Evolutionary conservation across 768 basidiomycete species (phyloP).

Genomic region (Suillus decipiens): DNA sequence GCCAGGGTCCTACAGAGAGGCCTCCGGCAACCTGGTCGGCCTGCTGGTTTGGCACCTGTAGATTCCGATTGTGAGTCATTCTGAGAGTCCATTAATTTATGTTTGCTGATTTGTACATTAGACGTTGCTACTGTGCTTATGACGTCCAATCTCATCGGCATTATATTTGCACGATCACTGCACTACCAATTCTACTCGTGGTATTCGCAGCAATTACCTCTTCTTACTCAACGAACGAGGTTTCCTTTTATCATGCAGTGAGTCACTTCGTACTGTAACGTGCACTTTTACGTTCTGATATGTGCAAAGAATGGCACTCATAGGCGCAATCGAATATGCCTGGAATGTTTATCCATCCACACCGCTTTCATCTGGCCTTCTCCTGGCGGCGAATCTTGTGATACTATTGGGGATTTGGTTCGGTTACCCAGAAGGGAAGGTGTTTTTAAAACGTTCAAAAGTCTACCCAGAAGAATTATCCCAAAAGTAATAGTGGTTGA

Average conservation of each 20-base stretch:
- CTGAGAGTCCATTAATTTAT: constrained; percentile 5
- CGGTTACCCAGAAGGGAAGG: constrained; percentile 45
- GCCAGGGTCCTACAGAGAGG: constrained; percentile 55
- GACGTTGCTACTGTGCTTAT: constrained; percentile 82
- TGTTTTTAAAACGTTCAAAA: constrained; percentile 7
- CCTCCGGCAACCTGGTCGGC: constrained; percentile 47
- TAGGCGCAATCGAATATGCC: constrained; percentile 72
- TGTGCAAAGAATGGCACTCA: constrained; percentile 55
- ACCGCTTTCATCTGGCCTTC: constrained; percentile 54
- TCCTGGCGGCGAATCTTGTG: constrained; percentile 52
- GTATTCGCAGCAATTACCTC: constrained; percentile 91
- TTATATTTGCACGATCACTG: constrained; percentile 88
- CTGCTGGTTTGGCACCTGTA: constrained; percentile 48
- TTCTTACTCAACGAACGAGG: constrained; percentile 73
- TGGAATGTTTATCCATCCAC: constrained; percentile 93
- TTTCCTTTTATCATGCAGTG: constrained; percentile 67
- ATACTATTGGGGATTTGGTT: constrained; percentile 59
- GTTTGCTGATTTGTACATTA: constrained; percentile 35
- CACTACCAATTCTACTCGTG: constrained; percentile 99
- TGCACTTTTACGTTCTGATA: background rate
- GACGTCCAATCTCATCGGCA: constrained; percentile 90
- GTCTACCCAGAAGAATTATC: background rate
- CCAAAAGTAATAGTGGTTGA: background rate
- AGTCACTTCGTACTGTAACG: constrained; percentile 23
- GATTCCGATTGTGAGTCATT: constrained; percentile 63